Conservation (phyloP, 1,284 basidiomycete genomes). For the Ganoderma meredithae region DNA sequence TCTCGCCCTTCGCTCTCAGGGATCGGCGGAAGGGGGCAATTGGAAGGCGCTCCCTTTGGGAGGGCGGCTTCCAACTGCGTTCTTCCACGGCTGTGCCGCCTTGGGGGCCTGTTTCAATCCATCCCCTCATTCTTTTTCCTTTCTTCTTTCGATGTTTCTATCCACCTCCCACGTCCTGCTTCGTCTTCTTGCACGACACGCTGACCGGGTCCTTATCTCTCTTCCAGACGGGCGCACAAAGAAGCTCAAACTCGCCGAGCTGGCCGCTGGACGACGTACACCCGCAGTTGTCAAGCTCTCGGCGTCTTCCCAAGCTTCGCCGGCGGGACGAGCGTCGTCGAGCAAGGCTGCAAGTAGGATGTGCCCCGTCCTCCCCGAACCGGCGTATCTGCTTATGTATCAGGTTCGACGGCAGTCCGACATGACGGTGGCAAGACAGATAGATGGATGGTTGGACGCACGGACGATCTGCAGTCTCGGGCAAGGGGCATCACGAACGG, state of each 20-base stretch:
- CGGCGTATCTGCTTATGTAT: not conserved
- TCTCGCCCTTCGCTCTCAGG: not conserved
- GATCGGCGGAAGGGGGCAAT: not conserved
- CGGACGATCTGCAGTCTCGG: not conserved
- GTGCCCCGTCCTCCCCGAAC: not conserved
- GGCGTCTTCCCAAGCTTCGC: not conserved
- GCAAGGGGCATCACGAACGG: not conserved
- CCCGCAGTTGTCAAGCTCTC: not conserved
- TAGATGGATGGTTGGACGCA: not conserved
- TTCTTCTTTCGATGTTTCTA: not conserved
- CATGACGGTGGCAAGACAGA: not conserved
- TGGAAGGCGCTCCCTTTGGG: slow-evolving; percentile 2
- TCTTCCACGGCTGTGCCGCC: not conserved
- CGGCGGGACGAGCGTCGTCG: not conserved
- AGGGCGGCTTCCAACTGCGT: slow-evolving; percentile 10
- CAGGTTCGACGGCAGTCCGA: not conserved
- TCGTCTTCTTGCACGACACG: not conserved
- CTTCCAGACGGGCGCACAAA: not conserved
- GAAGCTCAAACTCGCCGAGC: slow-evolving; percentile 5
- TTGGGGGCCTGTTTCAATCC: not conserved
- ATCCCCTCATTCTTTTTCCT: not conserved
- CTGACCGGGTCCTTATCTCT: not conserved
- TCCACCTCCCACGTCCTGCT: not conserved
- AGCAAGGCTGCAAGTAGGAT: not conserved
- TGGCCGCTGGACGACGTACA: not conserved